Evolutionary conservation across 2,329 filamentous ascomycete genomes (phyloP).

Genomic region (Fusarium drepaniforme): DNA sequence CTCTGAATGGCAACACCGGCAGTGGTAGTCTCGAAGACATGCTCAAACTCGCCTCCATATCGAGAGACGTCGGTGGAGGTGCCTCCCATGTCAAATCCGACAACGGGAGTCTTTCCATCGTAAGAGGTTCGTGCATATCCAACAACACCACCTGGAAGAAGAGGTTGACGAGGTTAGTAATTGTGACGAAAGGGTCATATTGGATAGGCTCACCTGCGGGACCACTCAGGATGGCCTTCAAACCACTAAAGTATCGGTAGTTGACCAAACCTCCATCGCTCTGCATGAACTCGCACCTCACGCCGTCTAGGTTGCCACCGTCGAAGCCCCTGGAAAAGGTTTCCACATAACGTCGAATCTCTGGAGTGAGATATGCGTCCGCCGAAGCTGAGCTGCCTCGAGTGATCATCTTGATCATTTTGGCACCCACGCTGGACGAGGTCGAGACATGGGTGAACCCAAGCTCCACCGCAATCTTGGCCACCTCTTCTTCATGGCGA

Average conservation of each 20-base stretch:
- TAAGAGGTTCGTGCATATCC: conserved; percentile 78
- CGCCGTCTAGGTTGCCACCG: conserved; percentile 21
- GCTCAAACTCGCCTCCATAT: conserved; percentile 76
- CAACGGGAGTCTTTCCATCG: conserved; percentile 74
- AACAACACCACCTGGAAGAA: conserved; percentile 76
- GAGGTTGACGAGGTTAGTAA: conserved; percentile 70
- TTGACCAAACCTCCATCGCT: conserved; percentile 40
- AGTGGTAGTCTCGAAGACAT: conserved; percentile 78
- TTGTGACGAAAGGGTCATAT: conserved; percentile 69
- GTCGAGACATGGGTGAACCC: conserved; percentile 78
- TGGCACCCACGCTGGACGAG: conserved; percentile 69
- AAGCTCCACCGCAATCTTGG: conserved; percentile 78
- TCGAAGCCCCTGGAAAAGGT: conserved; percentile 22
- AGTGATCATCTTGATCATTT: conserved; percentile 77
- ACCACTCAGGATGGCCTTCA: conserved; percentile 36
- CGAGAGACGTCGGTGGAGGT: conserved; percentile 80
- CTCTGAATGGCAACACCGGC: conserved; percentile 77
- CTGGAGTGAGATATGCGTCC: conserved; percentile 77
- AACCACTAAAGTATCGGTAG: conserved; percentile 38
- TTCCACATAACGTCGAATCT: not conserved
- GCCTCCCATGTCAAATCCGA: conserved; percentile 62
- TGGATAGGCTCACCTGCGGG: conserved; percentile 57
- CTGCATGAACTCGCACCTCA: conserved; percentile 35
- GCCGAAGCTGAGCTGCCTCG: conserved; percentile 77
- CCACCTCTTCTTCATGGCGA: conserved; percentile 81